Evolutionary conservation across 345 rosid genomes (phyloP).

Genomic region (Rhodamnia rubescens): DNA sequence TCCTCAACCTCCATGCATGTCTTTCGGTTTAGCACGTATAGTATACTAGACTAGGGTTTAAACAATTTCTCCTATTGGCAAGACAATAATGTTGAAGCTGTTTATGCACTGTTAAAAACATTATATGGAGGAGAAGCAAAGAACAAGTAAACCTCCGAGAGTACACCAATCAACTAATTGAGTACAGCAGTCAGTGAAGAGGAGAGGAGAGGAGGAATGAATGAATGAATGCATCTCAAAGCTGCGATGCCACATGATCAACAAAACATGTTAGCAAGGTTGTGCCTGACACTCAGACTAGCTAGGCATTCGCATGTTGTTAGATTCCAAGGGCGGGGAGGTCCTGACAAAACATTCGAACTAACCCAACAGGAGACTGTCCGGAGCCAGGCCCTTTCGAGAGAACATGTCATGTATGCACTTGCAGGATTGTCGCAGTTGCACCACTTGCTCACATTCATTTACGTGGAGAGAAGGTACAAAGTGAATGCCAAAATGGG

Average conservation of each 20-base stretch:
- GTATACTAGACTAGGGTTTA: background rate
- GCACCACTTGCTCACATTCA: background rate
- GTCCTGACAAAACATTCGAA: background rate
- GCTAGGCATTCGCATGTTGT: background rate
- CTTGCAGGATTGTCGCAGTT: background rate
- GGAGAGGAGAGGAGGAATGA: background rate
- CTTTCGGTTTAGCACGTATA: background rate
- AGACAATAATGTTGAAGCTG: background rate
- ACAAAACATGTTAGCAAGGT: background rate
- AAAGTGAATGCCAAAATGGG: background rate
- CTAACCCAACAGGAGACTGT: background rate
- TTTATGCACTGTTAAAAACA: background rate
- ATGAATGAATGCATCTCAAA: background rate
- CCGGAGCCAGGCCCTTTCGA: background rate
- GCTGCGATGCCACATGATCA: background rate
- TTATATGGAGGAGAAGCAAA: background rate
- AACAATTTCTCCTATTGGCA: background rate
- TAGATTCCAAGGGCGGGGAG: background rate
- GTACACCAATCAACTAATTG: background rate
- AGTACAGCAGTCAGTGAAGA: background rate
- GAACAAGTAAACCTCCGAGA: background rate
- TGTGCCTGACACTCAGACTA: background rate
- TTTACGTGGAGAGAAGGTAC: background rate
- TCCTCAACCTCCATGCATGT: background rate
- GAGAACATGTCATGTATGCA: background rate